A percentile compares a stretch with the other conserved stretches of the same genome.
Evolutionary conservation across 2,329 filamentous ascomycete species (phyloP).

Genomic region (Mycocentrospora acerina): DNA sequence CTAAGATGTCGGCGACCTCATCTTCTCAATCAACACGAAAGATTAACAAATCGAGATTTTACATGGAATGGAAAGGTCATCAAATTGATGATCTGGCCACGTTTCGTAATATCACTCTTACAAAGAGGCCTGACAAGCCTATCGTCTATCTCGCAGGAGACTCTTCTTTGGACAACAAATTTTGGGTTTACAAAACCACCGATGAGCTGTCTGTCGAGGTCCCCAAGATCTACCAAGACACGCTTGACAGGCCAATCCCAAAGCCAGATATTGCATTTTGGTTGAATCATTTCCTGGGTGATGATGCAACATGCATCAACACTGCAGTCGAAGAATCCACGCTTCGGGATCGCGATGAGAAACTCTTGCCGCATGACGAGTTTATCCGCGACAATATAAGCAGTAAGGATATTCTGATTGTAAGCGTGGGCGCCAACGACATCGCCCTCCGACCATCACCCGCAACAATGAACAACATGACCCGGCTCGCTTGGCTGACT

Average conservation of each 20-base stretch:
- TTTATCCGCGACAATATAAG: slow-evolving; percentile 39
- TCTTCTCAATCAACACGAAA: slow-evolving; percentile 3
- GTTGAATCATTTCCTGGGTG: slow-evolving; percentile 36
- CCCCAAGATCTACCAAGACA: slow-evolving; percentile 31
- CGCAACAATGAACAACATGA: slow-evolving; percentile 34
- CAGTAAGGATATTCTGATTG: slow-evolving; percentile 34
- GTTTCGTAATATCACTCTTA: slow-evolving; percentile 24
- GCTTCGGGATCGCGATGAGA: slow-evolving; percentile 32
- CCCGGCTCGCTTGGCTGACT: slow-evolving; percentile 35
- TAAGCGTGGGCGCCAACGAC: slow-evolving; percentile 42
- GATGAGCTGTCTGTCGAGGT: slow-evolving; percentile 12
- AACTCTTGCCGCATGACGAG: slow-evolving; percentile 33
- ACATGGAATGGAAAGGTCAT: slow-evolving; percentile 39
- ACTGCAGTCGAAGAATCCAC: slow-evolving; percentile 38
- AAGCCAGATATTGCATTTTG: slow-evolving; percentile 42
- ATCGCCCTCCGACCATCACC: slow-evolving; percentile 32
- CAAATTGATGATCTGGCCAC: slow-evolving; percentile 29
- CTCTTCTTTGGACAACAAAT: slow-evolving; percentile 44
- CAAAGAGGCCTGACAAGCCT: slow-evolving; percentile 27
- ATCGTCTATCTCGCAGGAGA: slow-evolving; percentile 43
- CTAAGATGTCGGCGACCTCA: no score
- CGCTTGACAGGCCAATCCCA: slow-evolving; percentile 23
- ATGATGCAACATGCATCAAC: slow-evolving; percentile 39
- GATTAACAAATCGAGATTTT: slow-evolving; percentile 33
- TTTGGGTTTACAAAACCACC: slow-evolving; percentile 29